A percentile compares a stretch with the other conserved stretches of the same genome.
Evolutionary conservation across 2,329 filamentous ascomycete species (phyloP).

Genomic region (Zymoseptoria pseudotritici): DNA sequence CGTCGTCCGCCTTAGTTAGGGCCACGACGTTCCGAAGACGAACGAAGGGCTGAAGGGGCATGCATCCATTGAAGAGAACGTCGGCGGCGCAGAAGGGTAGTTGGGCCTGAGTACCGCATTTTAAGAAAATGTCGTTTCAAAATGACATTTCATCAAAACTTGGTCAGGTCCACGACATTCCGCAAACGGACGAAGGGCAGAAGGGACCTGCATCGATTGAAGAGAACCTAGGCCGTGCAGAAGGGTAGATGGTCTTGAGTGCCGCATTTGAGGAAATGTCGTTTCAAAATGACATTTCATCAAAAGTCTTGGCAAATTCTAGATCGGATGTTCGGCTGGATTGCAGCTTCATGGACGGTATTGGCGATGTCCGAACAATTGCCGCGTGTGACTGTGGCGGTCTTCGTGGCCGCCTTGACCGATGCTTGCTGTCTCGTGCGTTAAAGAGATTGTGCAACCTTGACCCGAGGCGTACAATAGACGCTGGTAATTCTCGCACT

Average conservation of each 20-base stretch:
- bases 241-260: slow-evolving; percentile 42
- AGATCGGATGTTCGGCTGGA: slow-evolving; percentile 19
- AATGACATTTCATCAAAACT: slow-evolving; percentile 6
- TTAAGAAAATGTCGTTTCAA: slow-evolving; percentile 33
- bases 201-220: slow-evolving; percentile 31
- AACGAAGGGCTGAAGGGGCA: slow-evolving; percentile 10
- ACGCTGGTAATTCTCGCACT: too few relatives aligned
- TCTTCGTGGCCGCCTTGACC: too few relatives aligned
- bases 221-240: slow-evolving; percentile 46
- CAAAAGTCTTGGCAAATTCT: slow-evolving; percentile 28
- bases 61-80: slow-evolving; percentile 44
- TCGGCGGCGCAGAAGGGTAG: slow-evolving; percentile 43
- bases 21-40: slow-evolving; percentile 38
- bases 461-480: too few relatives aligned
- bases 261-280: slow-evolving; percentile 40
- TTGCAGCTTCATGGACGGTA: slow-evolving; percentile 1
- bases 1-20: slow-evolving; percentile 28
- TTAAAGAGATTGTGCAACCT: too few relatives aligned
- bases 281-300: slow-evolving; percentile 5
- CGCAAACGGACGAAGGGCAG: slow-evolving; percentile 13
- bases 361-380: too few relatives aligned
- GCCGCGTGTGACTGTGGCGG: too few relatives aligned
- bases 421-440: too few relatives aligned
- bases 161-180: slow-evolving; percentile 41
- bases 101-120: slow-evolving; percentile 42